These are phyloP conservation scores for Neonectria hederae DNA, from an alignment of 2,329 filamentous ascomycete genomes.

Conservation along the genomic window DNA sequence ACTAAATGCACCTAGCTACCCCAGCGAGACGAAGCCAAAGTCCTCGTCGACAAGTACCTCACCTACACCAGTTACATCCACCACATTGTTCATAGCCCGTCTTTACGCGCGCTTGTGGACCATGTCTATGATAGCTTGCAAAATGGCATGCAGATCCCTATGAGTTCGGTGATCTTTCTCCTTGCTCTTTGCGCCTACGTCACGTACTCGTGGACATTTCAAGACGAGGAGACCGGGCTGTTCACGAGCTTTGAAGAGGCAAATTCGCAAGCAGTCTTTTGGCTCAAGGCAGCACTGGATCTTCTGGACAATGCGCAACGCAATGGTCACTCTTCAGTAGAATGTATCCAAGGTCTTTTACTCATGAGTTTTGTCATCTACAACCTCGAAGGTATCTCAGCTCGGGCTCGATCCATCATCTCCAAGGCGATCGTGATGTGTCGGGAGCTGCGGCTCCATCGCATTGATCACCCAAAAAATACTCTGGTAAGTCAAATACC, in stretches of 20 bases:
- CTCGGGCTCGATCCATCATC: constrained; percentile 8
- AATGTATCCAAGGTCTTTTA: constrained; percentile 48
- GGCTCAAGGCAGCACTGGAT: constrained; percentile 46
- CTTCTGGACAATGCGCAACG: constrained; percentile 46
- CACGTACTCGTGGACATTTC: constrained; percentile 45
- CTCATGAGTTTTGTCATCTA: constrained; percentile 49
- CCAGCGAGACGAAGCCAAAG: constrained; percentile 44
- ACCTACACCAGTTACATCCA: constrained; percentile 45
- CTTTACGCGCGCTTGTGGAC: constrained; percentile 42
- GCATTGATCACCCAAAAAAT: constrained; percentile 48
- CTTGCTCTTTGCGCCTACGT: constrained; percentile 45
- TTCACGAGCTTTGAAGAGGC: constrained; percentile 38
- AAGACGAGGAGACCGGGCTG: constrained; percentile 35
- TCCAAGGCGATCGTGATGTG: constrained; percentile 11
- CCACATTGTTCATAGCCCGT: constrained; percentile 45
- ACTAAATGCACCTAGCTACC: constrained; percentile 49
- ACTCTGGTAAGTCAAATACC: constrained; percentile 30
- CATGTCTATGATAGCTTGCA: constrained; percentile 45
- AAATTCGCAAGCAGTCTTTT: constrained; percentile 40
- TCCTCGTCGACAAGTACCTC: constrained; percentile 45
- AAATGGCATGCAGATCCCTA: constrained; percentile 31
- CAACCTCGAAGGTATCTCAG: constrained; percentile 42
- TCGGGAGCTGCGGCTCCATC: constrained; percentile 45
- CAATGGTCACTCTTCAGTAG: constrained; percentile 40
- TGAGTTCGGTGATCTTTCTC: constrained; percentile 42